Evolutionary conservation across 2,329 filamentous ascomycete species (phyloP).

Genomic region (Botrytis sinoallii): DNA sequence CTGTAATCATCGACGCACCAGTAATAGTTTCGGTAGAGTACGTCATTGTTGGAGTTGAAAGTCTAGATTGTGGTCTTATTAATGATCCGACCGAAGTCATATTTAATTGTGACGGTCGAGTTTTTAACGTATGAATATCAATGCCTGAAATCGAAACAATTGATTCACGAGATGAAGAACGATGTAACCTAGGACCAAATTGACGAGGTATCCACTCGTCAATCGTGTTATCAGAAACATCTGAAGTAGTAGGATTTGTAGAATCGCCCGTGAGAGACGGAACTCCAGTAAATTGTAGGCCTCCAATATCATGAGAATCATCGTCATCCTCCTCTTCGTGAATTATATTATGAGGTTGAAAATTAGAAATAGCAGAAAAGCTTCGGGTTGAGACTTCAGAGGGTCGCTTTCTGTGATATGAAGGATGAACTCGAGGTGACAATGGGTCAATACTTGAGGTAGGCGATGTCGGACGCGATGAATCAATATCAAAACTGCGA

Average conservation of each 20-base stretch:
- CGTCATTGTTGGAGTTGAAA: constrained; percentile 43
- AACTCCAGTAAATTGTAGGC: constrained; percentile 27
- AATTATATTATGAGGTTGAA: constrained; percentile 40
- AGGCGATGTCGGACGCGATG: constrained; percentile 76
- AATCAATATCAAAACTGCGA: constrained; percentile 57
- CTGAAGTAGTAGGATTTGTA: constrained; percentile 28
- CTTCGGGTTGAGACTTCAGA: constrained; percentile 54
- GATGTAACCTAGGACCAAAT: constrained; percentile 53
- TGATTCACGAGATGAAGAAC: constrained; percentile 78
- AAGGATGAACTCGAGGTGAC: constrained; percentile 54
- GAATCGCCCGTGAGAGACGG: constrained; percentile 29
- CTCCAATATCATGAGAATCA: constrained; percentile 34
- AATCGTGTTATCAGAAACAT: constrained; percentile 26
- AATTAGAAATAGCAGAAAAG: constrained; percentile 39
- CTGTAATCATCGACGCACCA: constrained; percentile 51
- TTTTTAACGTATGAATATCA: constrained; percentile 81
- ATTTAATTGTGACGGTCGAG: constrained; percentile 72
- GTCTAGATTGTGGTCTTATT: constrained; percentile 47
- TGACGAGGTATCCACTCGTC: constrained; percentile 32
- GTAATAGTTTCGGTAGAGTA: constrained; percentile 53
- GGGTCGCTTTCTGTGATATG: constrained; percentile 54
- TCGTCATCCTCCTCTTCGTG: constrained; percentile 39
- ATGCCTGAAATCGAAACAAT: constrained; percentile 83
- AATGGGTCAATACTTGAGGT: constrained; percentile 70
- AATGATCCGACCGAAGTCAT: constrained; percentile 46